Percentiles rank a stretch among this genome's conserved stretches.
Evolutionary conservation across 1,139 yeast genomes (phyloP).

Genomic region (Sporopachydermia cereana): DNA sequence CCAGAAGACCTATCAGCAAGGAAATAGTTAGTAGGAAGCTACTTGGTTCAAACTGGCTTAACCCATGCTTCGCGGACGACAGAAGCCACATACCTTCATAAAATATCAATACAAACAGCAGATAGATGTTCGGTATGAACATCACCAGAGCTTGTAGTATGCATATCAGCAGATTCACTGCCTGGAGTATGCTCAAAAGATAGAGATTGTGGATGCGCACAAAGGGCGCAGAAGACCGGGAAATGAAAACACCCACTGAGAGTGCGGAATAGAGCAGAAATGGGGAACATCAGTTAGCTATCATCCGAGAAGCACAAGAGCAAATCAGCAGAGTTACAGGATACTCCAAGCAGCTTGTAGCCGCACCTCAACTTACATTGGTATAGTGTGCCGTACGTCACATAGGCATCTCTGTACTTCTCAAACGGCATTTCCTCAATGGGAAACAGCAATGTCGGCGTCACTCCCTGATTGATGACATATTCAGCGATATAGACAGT

Average conservation of each 20-base stretch:
- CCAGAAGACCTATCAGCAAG: slow-evolving; percentile 50
- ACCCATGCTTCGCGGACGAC: neutral
- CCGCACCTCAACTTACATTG: slow-evolving; percentile 29
- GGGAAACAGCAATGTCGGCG: slow-evolving; percentile 79
- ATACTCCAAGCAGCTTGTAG: neutral
- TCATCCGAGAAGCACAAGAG: neutral
- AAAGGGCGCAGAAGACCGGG: slow-evolving; percentile 69
- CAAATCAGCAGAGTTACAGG: neutral
- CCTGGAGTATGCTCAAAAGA: slow-evolving; percentile 54
- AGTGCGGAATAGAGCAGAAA: neutral
- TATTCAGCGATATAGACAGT: slow-evolving; percentile 83
- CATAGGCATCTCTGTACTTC: slow-evolving; percentile 76
- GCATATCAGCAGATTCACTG: slow-evolving; percentile 47
- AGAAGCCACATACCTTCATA: slow-evolving; percentile 48
- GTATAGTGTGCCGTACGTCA: slow-evolving; percentile 83
- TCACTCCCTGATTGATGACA: slow-evolving; percentile 79
- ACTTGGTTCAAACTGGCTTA: neutral
- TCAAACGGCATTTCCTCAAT: slow-evolving; percentile 57
- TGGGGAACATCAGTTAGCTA: neutral
- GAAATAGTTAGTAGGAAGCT: neutral
- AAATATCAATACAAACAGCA: slow-evolving; percentile 49
- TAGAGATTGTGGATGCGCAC: slow-evolving; percentile 49
- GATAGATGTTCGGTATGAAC: slow-evolving; percentile 54
- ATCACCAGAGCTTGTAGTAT: slow-evolving; percentile 51
- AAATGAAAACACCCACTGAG: slow-evolving; percentile 70